Evolutionary conservation across 176 grass and related monocot species (phyloP), one percentile per base, ranked within the genome.

Genomic region (Lolium perenne): DNA sequence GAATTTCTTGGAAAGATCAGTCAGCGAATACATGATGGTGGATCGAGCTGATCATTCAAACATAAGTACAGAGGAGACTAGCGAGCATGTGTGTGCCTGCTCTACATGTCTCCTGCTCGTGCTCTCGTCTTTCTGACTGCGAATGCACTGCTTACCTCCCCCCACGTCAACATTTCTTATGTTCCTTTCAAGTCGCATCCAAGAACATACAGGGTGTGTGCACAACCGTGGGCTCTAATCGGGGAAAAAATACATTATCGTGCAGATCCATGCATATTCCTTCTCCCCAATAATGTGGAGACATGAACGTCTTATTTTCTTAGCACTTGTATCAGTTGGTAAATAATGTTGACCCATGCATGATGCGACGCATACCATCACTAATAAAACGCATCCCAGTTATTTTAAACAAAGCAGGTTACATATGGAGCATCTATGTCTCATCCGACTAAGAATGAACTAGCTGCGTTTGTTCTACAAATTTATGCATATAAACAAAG

Each of bases 141-240:
- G 18, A 1, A 68, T 38, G 65, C 15, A 40, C 65, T 68, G 65
- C 32, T 40, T 38, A 68, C 40, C 65, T 68, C 10, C 65, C 65
- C 75, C 65, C 65, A 68, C 65, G 32, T 4, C 65, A 38, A 68
- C 65, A 40, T 68, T 68, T 68, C 32, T 38, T 68, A 68, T 68
- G 62, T 1, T 64, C 15, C 50, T 13, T 53, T 55, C 15, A 53
- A 53, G 55, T 57, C 55, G 55, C 16, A 18, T 20, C 18, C 20
- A 56, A 18, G 54, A 56, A 7, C 54, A 5, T 2, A 56, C 15
- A 20, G 38, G 66, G 38, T 70, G 10, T 20, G 25, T 29, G 14
- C 40, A 15, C 9, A 48, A 17, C 81, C 32, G 65, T 57, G 86
- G 65, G 65, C 65, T 69, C 29, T 69, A 70, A 70, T 70, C 66